phyloP scores from a whole-genome alignment of 1,284 basidiomycete species.

The Coniophora puteana region DNA sequence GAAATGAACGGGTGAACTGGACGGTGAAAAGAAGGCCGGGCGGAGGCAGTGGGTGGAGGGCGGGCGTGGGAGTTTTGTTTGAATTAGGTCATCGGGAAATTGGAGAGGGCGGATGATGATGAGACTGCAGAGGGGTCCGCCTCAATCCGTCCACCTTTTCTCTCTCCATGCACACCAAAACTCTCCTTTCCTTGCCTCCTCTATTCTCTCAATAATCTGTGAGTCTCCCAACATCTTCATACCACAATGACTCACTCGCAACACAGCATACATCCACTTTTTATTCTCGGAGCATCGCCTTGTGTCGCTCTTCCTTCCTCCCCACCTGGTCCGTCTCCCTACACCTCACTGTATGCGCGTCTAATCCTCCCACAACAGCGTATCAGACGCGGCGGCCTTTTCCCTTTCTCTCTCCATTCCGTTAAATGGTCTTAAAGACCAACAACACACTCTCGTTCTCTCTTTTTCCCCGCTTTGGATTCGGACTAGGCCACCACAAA shows the following conservation, averaged over 20 bases:
- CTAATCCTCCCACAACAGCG: not conserved
- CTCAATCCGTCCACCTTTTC: no score
- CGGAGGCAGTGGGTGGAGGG: no score
- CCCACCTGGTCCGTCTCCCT: not conserved
- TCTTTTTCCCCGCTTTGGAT: conserved; percentile 20
- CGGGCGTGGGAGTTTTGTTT: no score
- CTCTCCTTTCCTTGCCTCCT: no score
- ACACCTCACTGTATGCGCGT: not conserved
- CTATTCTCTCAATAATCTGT: no score
- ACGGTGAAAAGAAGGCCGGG: no score
- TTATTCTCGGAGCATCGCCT: not conserved
- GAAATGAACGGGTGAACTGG: no score
- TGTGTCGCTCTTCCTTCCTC: not conserved
- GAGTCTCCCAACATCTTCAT: not conserved
- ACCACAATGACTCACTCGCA: not conserved
- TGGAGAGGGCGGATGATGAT: no score
- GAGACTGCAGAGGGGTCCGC: no score
- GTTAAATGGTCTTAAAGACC: conserved; percentile 25
- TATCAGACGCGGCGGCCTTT: no score
- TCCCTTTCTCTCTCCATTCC: not conserved
- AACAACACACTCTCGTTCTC: conserved; percentile 22
- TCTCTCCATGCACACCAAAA: no score
- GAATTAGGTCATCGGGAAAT: no score
- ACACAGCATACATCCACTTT: not conserved
- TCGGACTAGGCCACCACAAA: conserved; percentile 10